Evolutionary conservation across 768 basidiomycete genomes (phyloP).

Genomic region (Mycena venus): DNA sequence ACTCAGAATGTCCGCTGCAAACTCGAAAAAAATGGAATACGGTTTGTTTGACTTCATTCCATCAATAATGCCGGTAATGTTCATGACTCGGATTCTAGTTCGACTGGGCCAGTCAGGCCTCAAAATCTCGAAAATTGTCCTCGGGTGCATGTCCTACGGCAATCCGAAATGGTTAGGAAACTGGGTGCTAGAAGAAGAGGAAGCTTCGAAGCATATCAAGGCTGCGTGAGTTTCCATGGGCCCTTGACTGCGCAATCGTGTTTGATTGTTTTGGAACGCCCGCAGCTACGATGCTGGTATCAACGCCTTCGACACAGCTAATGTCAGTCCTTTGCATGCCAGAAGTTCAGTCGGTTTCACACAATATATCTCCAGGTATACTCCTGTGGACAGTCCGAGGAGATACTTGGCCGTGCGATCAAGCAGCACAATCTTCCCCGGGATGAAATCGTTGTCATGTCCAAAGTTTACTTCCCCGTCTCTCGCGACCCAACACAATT

Average conservation of each 20-base stretch:
- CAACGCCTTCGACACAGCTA: slow-evolving; percentile 51
- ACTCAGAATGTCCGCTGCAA: neutral
- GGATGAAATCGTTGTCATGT: slow-evolving; percentile 58
- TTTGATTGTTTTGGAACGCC: neutral
- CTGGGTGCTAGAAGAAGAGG: slow-evolving; percentile 15
- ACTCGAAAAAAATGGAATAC: neutral
- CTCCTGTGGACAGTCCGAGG: slow-evolving; percentile 49
- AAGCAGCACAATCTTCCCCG: slow-evolving; percentile 52
- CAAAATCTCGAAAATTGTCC: slow-evolving; percentile 18
- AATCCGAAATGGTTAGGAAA: neutral
- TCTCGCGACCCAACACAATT: slow-evolving; percentile 49
- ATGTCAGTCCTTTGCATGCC: slow-evolving; percentile 35
- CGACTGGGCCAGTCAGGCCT: slow-evolving; percentile 2
- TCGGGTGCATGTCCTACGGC: slow-evolving; percentile 27
- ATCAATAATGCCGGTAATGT: too few species aligned
- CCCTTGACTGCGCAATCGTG: too few species aligned
- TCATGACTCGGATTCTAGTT: neutral
- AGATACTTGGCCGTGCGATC: slow-evolving; percentile 54
- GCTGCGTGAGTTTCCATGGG: slow-evolving; percentile 29
- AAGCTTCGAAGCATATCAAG: slow-evolving; percentile 23
- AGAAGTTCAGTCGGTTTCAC: neutral
- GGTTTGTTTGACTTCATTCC: neutral
- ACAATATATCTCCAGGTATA: neutral
- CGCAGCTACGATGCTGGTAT: slow-evolving; percentile 47
- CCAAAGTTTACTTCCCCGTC: slow-evolving; percentile 52